These are phyloP conservation scores for Skeletonema grethae DNA, from an alignment of 108 stramenopile species.

Conservation along the genomic window DNA sequence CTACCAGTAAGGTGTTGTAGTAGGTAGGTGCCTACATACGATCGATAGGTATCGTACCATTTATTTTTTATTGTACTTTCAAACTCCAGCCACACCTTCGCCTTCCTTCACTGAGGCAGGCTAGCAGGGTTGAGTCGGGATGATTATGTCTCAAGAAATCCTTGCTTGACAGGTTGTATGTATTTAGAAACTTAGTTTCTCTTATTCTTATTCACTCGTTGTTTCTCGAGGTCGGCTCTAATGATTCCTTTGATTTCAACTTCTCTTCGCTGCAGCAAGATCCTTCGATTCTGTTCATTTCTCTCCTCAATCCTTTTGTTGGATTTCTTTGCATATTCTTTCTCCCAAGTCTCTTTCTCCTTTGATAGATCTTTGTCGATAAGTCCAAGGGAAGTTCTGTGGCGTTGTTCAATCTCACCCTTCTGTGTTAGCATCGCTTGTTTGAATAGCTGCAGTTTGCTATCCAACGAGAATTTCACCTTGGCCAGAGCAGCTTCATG, in stretches of 20 bases:
- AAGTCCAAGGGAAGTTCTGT: constrained; percentile 13
- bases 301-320: constrained; percentile 23
- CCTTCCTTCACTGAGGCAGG: too few species aligned
- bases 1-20: too few species aligned
- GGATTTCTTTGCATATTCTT: constrained; percentile 18
- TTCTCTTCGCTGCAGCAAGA: constrained; percentile 20
- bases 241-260: constrained; percentile 24
- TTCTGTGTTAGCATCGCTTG: constrained; percentile 6
- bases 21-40: too few species aligned
- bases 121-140: too few species aligned
- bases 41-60: too few species aligned
- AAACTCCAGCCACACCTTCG: too few species aligned
- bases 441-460: constrained; percentile 14
- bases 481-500: constrained; percentile 27
- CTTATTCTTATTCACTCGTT: not conserved
- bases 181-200: too few species aligned
- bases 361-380: constrained; percentile 16
- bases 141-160: too few species aligned
- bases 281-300: constrained; percentile 4
- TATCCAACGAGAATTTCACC: not conserved
- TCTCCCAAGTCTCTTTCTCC: constrained; percentile 27
- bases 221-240: constrained; percentile 5
- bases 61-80: too few species aligned
- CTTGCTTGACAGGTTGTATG: too few species aligned
- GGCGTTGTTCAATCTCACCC: constrained; percentile 7